These are phyloP conservation scores for Aspergillus proliferans DNA, from an alignment of 2,329 filamentous ascomycete genomes.

Conservation along the genomic window DNA sequence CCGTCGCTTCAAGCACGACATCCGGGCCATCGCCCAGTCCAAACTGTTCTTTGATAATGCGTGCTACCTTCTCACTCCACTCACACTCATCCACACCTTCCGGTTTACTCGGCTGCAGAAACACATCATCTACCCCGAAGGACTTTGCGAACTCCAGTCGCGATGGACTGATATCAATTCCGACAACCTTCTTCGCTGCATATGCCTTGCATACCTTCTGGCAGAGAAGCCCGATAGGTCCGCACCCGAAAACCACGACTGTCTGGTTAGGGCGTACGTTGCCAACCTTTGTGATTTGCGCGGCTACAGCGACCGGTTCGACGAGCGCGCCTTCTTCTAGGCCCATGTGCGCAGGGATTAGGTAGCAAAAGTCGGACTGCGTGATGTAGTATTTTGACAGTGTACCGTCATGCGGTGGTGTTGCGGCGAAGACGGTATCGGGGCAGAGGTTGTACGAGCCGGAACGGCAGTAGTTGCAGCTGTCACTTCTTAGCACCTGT, in stretches of 20 bases:
- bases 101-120: conserved; percentile 30
- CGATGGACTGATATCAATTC: conserved; percentile 41
- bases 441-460: conserved; percentile 27
- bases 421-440: conserved; percentile 47
- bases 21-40: conserved; percentile 43
- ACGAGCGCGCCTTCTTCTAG: conserved; percentile 50
- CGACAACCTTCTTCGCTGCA: conserved; percentile 42
- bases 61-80: conserved; percentile 33
- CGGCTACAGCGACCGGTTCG: conserved; percentile 49
- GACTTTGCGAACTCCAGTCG: conserved; percentile 38
- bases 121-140: conserved; percentile 43
- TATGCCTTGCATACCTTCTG: conserved; percentile 44
- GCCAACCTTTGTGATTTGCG: conserved; percentile 41
- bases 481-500: too few relatives aligned
- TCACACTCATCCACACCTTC: conserved; percentile 29
- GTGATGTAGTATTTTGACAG: conserved; percentile 46
- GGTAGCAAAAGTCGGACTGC: conserved; percentile 44
- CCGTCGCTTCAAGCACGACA: conserved; percentile 46
- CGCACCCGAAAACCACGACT: conserved; percentile 46
- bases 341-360: conserved; percentile 39
- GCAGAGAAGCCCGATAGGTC: conserved; percentile 45
- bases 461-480: conserved; percentile 17
- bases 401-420: conserved; percentile 46
- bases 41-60: conserved; percentile 35
- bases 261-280: conserved; percentile 38